A percentile compares a stretch with the other conserved stretches of the same genome.
phyloP scores from a whole-genome alignment of 768 basidiomycete genomes.

The Floccularia luteovirens region DNA sequence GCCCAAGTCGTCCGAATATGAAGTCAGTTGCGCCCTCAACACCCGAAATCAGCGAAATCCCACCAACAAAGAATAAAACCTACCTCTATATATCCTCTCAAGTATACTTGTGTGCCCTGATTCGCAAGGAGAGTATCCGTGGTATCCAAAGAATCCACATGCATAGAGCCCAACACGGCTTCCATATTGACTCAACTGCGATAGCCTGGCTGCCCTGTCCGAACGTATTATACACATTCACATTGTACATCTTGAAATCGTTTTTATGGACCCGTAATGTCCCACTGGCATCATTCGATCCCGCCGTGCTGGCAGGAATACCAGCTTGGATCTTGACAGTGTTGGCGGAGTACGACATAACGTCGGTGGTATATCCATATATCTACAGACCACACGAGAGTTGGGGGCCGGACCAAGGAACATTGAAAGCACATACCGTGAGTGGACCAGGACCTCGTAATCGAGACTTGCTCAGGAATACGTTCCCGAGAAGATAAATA shows the following conservation, averaged over 20 bases:
- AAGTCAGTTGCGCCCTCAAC: conserved; percentile 35
- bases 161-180: conserved; percentile 33
- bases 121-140: conserved; percentile 40
- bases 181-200: conserved; percentile 39
- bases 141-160: conserved; percentile 34
- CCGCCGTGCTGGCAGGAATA: conserved; percentile 16
- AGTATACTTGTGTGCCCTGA: conserved; percentile 37
- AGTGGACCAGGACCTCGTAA: conserved; percentile 31
- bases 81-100: conserved; percentile 38
- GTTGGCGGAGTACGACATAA: conserved; percentile 17
- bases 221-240: conserved; percentile 37
- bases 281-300: conserved; percentile 26
- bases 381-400: conserved; percentile 19
- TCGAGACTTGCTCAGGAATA: conserved; percentile 34
- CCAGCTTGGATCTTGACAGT: conserved; percentile 19
- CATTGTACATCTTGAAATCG: conserved; percentile 37
- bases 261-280: conserved; percentile 39
- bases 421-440: conserved; percentile 16
- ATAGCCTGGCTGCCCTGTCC: conserved; percentile 36
- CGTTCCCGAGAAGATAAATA: conserved; percentile 42
- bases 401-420: not conserved
- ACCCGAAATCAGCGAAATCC: not conserved
- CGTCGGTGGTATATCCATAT: conserved; percentile 26
- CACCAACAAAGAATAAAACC: not conserved
- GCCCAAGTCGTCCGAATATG: conserved; percentile 36